Evolutionary conservation across 345 rosid species (phyloP).

Genomic region (Populus pruinosa): DNA sequence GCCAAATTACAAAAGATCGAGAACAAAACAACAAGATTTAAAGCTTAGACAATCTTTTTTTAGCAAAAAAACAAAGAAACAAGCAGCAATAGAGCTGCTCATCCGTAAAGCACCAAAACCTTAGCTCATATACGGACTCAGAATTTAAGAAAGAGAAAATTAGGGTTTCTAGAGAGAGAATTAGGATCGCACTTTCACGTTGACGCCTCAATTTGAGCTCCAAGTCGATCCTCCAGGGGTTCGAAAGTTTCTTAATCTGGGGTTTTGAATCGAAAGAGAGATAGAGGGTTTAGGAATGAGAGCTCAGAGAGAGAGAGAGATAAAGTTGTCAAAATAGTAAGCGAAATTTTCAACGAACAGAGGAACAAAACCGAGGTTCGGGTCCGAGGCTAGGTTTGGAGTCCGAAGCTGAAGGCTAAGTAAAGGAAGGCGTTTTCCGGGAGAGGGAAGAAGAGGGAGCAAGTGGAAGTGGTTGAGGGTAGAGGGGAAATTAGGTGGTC

Average conservation of each 20-base stretch:
- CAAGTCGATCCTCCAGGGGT: conserved; percentile 13
- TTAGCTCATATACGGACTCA: conserved; percentile 17
- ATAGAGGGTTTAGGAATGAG: conserved; percentile 6
- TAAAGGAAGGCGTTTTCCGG: not conserved
- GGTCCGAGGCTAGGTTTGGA: conserved; percentile 16
- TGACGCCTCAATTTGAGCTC: conserved; percentile 29
- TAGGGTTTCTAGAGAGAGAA: conserved; percentile 41
- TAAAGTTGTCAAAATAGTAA: conserved; percentile 45
- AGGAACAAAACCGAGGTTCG: conserved; percentile 40
- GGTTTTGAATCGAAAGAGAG: conserved; percentile 29
- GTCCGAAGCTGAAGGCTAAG: no score
- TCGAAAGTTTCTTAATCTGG: conserved; percentile 20
- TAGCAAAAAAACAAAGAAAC: not conserved
- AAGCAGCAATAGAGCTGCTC: conserved; percentile 21
- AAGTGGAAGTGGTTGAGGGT: conserved; percentile 16
- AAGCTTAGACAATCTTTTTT: not conserved
- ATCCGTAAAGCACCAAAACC: conserved; percentile 1
- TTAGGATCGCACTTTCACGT: conserved; percentile 28
- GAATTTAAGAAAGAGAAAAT: conserved; percentile 9
- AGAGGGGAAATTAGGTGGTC: conserved; percentile 15
- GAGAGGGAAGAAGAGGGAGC: not conserved
- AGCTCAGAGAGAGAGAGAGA: conserved; percentile 32
- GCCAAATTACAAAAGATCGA: conserved; percentile 28
- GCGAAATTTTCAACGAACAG: conserved; percentile 60
- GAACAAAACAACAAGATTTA: conserved; percentile 4